phyloP scores from a whole-genome alignment of 495 filamentous ascomycete species.

The Rhizodiscina lignyota region DNA sequence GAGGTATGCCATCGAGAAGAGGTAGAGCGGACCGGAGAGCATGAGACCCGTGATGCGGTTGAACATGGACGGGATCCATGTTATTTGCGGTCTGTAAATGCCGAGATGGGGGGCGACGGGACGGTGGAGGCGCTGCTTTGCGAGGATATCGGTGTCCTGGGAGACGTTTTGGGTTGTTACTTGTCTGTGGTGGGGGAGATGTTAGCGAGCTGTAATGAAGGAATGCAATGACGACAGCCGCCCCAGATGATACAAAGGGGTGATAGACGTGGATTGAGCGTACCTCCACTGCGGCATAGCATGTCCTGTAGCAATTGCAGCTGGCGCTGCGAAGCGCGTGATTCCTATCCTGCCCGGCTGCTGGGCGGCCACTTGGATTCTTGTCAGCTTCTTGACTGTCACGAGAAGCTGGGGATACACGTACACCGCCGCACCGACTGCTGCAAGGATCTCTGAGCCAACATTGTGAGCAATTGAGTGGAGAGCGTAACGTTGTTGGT shows the following conservation, averaged over 20 bases:
- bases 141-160: slow-evolving; percentile 50
- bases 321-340: slow-evolving; percentile 27
- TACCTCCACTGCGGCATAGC: slow-evolving; percentile 9
- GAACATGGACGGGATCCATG: slow-evolving; percentile 57
- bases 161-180: slow-evolving; percentile 43
- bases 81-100: slow-evolving; percentile 82
- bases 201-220: background rate
- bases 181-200: slow-evolving; percentile 20
- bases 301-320: slow-evolving; percentile 7
- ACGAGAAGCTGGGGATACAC: slow-evolving; percentile 10
- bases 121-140: slow-evolving; percentile 64
- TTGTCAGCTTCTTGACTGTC: slow-evolving; percentile 17
- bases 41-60: slow-evolving; percentile 67
- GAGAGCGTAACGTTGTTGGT: too few species aligned
- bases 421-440: slow-evolving; percentile 54
- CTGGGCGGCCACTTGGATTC: slow-evolving; percentile 27
- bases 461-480: slow-evolving; percentile 47
- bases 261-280: slow-evolving; percentile 1
- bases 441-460: slow-evolving; percentile 50
- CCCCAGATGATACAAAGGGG: background rate
- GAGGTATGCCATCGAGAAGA: slow-evolving; percentile 72
- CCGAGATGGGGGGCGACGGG: slow-evolving; percentile 76
- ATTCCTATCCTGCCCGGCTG: slow-evolving; percentile 27
- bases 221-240: background rate
- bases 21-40: slow-evolving; percentile 63